Evolutionary conservation across 768 basidiomycete species (phyloP).

Genomic region (Dioszegia hungarica): DNA sequence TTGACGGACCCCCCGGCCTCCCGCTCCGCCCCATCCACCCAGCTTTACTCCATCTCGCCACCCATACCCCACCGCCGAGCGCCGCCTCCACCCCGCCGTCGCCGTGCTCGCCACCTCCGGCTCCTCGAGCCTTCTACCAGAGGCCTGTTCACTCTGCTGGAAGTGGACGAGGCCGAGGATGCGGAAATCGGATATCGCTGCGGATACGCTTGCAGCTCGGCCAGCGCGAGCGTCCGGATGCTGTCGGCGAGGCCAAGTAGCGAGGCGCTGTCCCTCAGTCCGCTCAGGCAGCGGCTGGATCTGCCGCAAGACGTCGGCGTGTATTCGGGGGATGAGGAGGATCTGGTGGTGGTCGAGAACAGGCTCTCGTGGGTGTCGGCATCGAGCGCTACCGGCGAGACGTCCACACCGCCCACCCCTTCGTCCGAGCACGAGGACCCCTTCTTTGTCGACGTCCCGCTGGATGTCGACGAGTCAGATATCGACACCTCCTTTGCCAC

Average conservation of each 20-base stretch:
- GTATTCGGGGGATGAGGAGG: neutral
- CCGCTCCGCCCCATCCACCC: neutral
- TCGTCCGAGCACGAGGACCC: neutral
- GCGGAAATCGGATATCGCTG: neutral
- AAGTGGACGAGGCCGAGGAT: slow-evolving; percentile 13
- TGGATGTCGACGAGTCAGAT: neutral
- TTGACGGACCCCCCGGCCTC: neutral
- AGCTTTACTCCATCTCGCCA: slow-evolving; percentile 16
- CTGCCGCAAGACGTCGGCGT: slow-evolving; percentile 4
- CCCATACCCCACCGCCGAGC: slow-evolving; percentile 50
- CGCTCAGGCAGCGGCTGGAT: neutral
- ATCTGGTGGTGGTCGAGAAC: neutral
- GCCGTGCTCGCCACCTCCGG: slow-evolving; percentile 16
- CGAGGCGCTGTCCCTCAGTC: neutral
- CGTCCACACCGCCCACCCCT: neutral
- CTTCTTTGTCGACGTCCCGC: slow-evolving; percentile 7
- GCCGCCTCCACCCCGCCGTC: slow-evolving; percentile 52
- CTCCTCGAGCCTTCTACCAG: slow-evolving; percentile 18
- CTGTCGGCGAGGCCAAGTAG: slow-evolving; percentile 1
- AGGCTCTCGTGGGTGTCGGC: slow-evolving; percentile 5
- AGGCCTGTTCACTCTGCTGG: slow-evolving; percentile 23
- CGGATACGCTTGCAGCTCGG: neutral
- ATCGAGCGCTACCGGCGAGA: neutral
- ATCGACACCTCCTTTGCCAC: slow-evolving; percentile 2
- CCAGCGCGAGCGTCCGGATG: neutral